phyloP scores from a whole-genome alignment of 108 stramenopile genomes.

The Asterionellopsis glacialis region DNA sequence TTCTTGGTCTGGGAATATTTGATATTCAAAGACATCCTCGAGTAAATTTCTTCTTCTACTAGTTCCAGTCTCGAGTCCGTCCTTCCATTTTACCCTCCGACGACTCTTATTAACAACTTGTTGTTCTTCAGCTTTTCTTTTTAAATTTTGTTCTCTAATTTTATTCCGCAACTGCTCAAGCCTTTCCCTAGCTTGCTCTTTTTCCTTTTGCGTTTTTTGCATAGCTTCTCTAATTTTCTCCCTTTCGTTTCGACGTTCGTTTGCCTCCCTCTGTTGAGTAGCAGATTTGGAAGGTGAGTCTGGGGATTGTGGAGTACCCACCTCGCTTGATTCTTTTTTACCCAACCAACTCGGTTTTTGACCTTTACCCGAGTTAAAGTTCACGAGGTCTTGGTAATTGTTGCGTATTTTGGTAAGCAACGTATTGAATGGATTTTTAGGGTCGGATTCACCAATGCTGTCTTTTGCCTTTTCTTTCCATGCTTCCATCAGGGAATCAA shows the following conservation, averaged over 20 bases:
- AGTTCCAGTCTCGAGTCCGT: constrained; percentile 22
- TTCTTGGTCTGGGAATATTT: background rate
- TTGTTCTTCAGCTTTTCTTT: background rate
- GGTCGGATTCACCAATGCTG: background rate
- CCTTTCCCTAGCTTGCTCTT: constrained; percentile 2
- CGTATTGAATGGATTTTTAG: constrained; percentile 26
- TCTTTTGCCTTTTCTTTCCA: constrained; percentile 32
- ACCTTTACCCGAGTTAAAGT: constrained; percentile 14
- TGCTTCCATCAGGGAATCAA: constrained; percentile 29
- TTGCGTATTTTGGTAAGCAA: constrained; percentile 16
- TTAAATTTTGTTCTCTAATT: background rate
- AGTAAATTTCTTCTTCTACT: constrained; percentile 23
- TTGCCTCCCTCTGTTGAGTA: background rate
- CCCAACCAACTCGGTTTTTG: constrained; percentile 32
- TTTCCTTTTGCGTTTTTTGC: constrained; percentile 17
- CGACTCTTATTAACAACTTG: constrained; percentile 1
- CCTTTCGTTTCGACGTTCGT: constrained; percentile 1
- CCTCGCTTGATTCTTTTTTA: background rate
- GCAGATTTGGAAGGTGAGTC: constrained; percentile 3
- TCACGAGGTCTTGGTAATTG: constrained; percentile 12
- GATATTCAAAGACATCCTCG: constrained; percentile 40
- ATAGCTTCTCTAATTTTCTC: constrained; percentile 11
- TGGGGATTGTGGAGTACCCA: background rate
- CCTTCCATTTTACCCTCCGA: constrained; percentile 41
- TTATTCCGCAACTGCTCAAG: constrained; percentile 23